Base-by-base conservation (phyloP, 2,329 filamentous ascomycete species). In the Gliomastix tumulicola region DNA sequence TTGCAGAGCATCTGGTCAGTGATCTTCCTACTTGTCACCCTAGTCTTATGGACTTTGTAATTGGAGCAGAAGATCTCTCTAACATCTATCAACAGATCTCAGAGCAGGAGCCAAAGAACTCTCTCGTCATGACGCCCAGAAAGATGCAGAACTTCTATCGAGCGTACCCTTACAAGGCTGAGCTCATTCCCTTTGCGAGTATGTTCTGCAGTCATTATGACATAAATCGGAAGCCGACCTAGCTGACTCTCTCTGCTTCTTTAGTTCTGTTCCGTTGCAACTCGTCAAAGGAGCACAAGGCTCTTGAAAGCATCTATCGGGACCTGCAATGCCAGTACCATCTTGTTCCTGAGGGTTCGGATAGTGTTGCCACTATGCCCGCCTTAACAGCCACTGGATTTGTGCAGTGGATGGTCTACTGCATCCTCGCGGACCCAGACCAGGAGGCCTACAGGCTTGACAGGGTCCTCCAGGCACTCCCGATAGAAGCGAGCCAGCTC, bases 341-440 rank as follows among this genome's bases (percentile, higher is more conserved):
- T 50, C 67, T 87, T 11, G 63, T 84, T 3, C 81, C 66, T 21
- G 56, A 65, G n/a, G 59, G 67, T 22, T 49, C 66, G 3, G 62
- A 64, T 16, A 65, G 71, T 21, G 62, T 66, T 33, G 79, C 82
- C 5, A 66, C 67, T 27, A 66, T 83, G 19, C 82, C 83, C 0
- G 76, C 72, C 2, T 60, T 88, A 18, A 87, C 83, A 0, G 74
- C 78, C 1, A 54, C 65, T n/a, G 83, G 83, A 3, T 87, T 86
- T 50, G 69, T 74, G 35, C 66, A 68, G 36, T 94, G 86, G 81
- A 79, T 84, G 64, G 81, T 76, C 2, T 67, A 76, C 27, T 74
- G 86, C 55, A 82, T 90, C 25, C 74, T 79, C 44, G 84, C 86
- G 2, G 79, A 88, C 44, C 88, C 88, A 0, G 79, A 88, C 28